Evolutionary conservation across 1,284 basidiomycete species (phyloP), one percentile per base, ranked within the genome.

Genomic region (Violaceomyces palustris): DNA sequence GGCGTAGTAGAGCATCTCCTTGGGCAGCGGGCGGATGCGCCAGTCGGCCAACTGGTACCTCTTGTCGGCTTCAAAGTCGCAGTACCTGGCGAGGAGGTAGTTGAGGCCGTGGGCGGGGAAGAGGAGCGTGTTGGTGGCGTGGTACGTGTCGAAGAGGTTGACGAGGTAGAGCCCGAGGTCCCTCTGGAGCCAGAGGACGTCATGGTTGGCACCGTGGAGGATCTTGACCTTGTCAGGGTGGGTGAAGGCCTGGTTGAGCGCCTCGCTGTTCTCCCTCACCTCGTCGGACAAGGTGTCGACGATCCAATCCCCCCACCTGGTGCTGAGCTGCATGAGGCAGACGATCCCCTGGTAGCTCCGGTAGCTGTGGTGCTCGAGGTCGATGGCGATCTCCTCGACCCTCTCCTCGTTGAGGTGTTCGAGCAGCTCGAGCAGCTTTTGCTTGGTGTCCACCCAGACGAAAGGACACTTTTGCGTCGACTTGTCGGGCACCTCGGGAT

Each of bases 41-140:
- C 93, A 98, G 74, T 98, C 93, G 9, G 93, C 93, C 14, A 91
- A 78, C 72, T 97, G 93, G 71, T 92, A 97, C 17, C 88, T 82
- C 75, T 98, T 98, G 77, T 98, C 93, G 0, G 93, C 82, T n/a
- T 81, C 80, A 67, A 92, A 92, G 64, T 87, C 82, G 68, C 87
- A 91, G 68, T 90, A 97, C 76, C 86, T 84, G 63, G 85, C 81
- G n/a, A 98, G 80, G 9, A 98, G 79, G 34, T 83, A 81, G 0
- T 87, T 87, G 8, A 98, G 82, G 1, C 85, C 85, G 62, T 90
- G 86, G 35, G 84, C 80, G 0, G 86, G 84, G 65, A 91, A 87
- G 22, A 54, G 24, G 17, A 73, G 49, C 0, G 88, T 77, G 64
- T 86, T 87, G 0, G 89, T 88, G 1, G 93, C 93, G 64, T 97